Percentiles rank a stretch among this genome's conserved stretches.
phyloP scores from a whole-genome alignment of 129 eudicot genomes.

The Tanacetum coccineum region DNA sequence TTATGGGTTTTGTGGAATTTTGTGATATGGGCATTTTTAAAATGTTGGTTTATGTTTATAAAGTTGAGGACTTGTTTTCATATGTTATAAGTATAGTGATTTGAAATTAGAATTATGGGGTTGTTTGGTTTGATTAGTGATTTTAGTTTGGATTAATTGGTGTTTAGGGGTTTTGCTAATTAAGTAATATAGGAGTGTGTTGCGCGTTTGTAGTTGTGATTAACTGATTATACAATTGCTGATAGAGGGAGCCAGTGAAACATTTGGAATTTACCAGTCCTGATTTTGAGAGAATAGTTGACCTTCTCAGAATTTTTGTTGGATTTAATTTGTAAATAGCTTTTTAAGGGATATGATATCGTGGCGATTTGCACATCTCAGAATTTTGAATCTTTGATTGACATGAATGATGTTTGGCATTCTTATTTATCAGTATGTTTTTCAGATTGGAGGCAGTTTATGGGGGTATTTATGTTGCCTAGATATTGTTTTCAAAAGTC shows the following conservation, averaged over 20 bases:
- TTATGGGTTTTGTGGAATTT: not conserved
- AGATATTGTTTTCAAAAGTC: not conserved
- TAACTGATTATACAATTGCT: not conserved
- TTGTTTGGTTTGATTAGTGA: not conserved
- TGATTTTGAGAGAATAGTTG: not conserved
- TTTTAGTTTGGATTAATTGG: not conserved
- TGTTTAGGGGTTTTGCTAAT: constrained; percentile 6
- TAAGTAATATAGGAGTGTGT: not conserved
- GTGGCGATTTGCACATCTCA: not conserved
- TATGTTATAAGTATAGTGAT: too few species aligned
- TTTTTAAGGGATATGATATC: not conserved
- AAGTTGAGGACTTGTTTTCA: too few species aligned
- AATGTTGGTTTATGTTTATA: too few species aligned
- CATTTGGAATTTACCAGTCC: not conserved
- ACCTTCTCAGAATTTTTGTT: not conserved
- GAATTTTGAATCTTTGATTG: too few species aligned
- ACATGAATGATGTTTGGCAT: not conserved
- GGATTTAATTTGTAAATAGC: not conserved
- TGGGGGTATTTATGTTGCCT: not conserved
- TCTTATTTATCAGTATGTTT: not conserved
- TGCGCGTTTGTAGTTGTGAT: not conserved
- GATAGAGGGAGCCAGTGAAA: not conserved
- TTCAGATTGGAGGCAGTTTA: not conserved
- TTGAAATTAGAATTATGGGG: not conserved
- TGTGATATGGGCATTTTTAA: not conserved